Conservation (phyloP, 371 early-diverging fungal genomes). For the Funneliformis caledonium region DNA sequence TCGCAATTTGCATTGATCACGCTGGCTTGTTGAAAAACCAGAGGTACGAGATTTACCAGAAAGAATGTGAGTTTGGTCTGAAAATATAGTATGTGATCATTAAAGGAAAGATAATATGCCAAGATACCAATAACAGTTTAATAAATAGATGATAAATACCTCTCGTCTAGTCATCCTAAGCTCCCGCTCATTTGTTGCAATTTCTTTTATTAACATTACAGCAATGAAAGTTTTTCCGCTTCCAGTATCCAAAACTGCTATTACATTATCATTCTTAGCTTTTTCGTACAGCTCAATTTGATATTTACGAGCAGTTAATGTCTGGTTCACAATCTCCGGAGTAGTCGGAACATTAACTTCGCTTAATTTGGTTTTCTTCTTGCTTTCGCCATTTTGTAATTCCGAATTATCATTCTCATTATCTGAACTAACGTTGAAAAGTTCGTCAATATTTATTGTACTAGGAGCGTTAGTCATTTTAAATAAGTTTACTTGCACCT, state of each 20-base stretch:
- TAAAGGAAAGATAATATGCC: not conserved
- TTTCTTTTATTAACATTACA: slow-evolving; percentile 80
- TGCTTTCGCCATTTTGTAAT: not conserved
- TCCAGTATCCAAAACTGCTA: slow-evolving; percentile 91
- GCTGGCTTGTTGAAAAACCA: slow-evolving; percentile 83
- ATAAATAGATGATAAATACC: slow-evolving; percentile 44
- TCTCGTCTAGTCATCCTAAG: slow-evolving; percentile 47
- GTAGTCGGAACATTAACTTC: not conserved
- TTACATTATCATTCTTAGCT: slow-evolving; percentile 74
- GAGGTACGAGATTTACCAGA: slow-evolving; percentile 84
- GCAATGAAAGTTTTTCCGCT: slow-evolving; percentile 94
- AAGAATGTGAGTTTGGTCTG: slow-evolving; percentile 70
- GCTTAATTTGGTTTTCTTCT: not conserved
- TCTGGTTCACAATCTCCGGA: not conserved
- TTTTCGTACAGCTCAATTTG: slow-evolving; percentile 76
- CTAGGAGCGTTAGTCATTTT: not conserved
- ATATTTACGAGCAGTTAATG: slow-evolving; percentile 70
- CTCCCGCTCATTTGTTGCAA: slow-evolving; percentile 51
- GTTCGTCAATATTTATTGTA: not conserved
- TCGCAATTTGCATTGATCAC: slow-evolving; percentile 72
- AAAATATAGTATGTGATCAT: not conserved
- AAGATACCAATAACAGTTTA: not conserved
- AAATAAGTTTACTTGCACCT: not conserved
- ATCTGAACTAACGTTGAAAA: not conserved
- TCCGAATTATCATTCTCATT: not conserved